Base-by-base conservation (phyloP, 2,329 filamentous ascomycete genomes). In the Phialophora tarda region DNA sequence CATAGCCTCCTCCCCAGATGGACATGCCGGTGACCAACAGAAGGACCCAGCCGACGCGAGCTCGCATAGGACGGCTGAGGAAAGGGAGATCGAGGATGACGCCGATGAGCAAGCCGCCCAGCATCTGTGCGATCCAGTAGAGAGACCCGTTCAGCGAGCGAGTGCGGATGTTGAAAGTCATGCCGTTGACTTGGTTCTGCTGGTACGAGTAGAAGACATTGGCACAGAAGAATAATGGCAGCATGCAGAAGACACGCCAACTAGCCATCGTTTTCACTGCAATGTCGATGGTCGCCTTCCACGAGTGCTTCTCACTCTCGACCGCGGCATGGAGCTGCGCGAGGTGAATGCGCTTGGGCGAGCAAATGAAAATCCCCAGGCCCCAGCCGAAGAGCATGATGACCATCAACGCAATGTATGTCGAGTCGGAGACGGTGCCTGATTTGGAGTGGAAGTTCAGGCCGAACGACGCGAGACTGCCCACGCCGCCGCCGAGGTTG, bases 401-500 rank as follows among this genome's bases (percentile, higher is more conserved):
- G 14, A 91, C 82, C 59, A 92, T 85, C 78, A 93, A 91, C 47
- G 86, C 90, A 59, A 91, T 84, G 68, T 85, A 85, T 6, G 83
- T 85, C 21, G 77, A 79, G 71, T 84, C 76, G 2, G 80, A 79
- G 2, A 85, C 83, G 0, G 82, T 83, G 30, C 79, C 78, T 32
- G 71, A 75, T 10, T 67, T 77, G 23, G 77, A 81, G 63, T 78
- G 34, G 76, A 80, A 82, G 71, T 82, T 83, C 44, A 81, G 73
- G 0, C 79, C 80, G 63, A 83, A 82, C 23, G 78, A 78, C 4
- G 77, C 80, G 2, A 83, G 75, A 1, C 79, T 79, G 69, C 93
- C 93, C 77, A 97, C 92, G 68, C 97, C 93, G 74, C 89, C 93
- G 73, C 93, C 93, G 65, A 93, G 79, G 79, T 97, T 97, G 84